Conservation (phyloP, 306 rosid genomes). For the Adenanthera pavonina region DNA sequence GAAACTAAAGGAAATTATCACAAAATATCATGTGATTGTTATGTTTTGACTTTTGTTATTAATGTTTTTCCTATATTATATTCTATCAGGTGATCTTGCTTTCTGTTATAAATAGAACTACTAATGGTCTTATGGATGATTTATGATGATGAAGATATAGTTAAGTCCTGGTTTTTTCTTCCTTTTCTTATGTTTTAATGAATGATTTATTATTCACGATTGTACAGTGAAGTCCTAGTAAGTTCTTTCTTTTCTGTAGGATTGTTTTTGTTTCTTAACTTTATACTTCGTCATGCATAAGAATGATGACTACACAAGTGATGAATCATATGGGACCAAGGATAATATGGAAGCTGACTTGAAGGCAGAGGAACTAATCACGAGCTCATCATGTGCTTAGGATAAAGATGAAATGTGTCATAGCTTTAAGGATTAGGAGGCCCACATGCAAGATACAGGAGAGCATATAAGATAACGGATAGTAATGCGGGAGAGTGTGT, state of each 20-base stretch:
- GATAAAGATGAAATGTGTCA: too few species aligned
- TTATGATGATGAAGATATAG: slow-evolving; percentile 87
- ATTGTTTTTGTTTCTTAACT: slow-evolving; percentile 9
- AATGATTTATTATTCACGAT: slow-evolving; percentile 24
- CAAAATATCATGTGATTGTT: slow-evolving; percentile 1
- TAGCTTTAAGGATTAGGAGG: too few species aligned
- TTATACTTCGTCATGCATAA: neutral
- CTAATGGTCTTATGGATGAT: slow-evolving; percentile 96
- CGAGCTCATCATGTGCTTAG: too few species aligned
- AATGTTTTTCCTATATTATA: slow-evolving; percentile 13
- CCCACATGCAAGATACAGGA: too few species aligned
- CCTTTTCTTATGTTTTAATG: slow-evolving; percentile 23
- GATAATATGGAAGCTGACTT: too few species aligned
- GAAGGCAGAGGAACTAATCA: too few species aligned
- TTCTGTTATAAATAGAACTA: slow-evolving; percentile 53
- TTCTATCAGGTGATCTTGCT: slow-evolving; percentile 22
- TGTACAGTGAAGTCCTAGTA: neutral
- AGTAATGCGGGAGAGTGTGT: too few species aligned
- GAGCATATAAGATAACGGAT: too few species aligned
- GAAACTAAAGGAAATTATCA: neutral
- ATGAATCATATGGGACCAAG: too few species aligned
- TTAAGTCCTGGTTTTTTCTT: slow-evolving; percentile 13
- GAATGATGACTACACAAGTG: too few species aligned
- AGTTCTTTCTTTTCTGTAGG: neutral
- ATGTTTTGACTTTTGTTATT: neutral